A percentile compares a stretch with the other conserved stretches of the same genome.
These are phyloP conservation scores for Suillus weaverae DNA, from an alignment of 768 basidiomycete genomes.

Conservation along the genomic window DNA sequence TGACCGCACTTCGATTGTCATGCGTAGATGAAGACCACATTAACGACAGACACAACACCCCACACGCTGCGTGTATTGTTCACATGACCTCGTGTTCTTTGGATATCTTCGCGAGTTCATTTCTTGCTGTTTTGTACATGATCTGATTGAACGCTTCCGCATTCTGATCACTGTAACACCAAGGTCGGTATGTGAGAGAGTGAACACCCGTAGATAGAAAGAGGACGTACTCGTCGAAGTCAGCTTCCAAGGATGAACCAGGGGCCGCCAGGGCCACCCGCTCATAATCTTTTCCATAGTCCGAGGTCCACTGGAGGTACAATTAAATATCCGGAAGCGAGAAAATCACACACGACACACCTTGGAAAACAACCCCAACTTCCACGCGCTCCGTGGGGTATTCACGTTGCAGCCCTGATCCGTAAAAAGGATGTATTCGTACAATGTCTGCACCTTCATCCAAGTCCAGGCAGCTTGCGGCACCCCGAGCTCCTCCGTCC, in stretches of 20 bases:
- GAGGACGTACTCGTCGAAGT: background rate
- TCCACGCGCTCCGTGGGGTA: background rate
- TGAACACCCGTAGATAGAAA: background rate
- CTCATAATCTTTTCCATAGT: background rate
- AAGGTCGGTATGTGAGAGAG: background rate
- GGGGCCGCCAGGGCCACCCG: background rate
- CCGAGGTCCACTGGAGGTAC: background rate
- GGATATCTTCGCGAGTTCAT: background rate
- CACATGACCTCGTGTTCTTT: background rate
- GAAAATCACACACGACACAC: background rate
- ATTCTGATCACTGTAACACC: background rate
- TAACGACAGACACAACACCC: background rate
- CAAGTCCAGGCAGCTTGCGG: slow-evolving; percentile 2
- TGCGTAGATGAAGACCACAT: background rate
- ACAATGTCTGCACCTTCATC: slow-evolving; percentile 2
- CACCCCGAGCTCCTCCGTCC: slow-evolving; percentile 1
- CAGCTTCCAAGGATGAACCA: background rate
- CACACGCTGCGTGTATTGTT: background rate
- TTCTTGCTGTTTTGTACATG: background rate
- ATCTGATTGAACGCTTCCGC: slow-evolving; percentile 2
- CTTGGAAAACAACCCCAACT: background rate
- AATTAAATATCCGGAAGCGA: background rate
- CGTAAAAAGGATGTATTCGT: slow-evolving; percentile 1
- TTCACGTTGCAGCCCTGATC: too few species aligned
- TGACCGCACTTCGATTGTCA: background rate